Base-by-base conservation (phyloP, 169 alveolate species). In the Eimeria sp. region DNA sequence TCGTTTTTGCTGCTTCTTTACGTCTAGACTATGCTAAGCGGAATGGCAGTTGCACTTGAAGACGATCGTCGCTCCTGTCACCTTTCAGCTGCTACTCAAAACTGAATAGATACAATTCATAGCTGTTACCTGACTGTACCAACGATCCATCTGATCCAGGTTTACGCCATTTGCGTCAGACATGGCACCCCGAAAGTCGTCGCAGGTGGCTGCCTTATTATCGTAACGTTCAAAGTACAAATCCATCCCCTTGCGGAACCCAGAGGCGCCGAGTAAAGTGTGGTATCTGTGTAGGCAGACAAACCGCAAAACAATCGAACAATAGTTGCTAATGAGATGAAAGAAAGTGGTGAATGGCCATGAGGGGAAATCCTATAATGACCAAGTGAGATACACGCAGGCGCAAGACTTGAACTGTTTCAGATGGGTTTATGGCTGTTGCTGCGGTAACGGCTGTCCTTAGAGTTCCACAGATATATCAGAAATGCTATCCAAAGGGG, bases 131-230 rank as follows among this genome's bases (percentile, higher is more conserved):
- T 98, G 99, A 85, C 96, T 90, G 96, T 98, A 99, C 99, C 99
- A 99, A 58, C 98, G 97, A 89, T 98, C 99, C 90, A 98, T 98
- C 96, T 98, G 99, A 46, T 98, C 95, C 58, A 99, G 89, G 89
- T 98, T 98, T n/a, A 95, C 96, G 74, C 95, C 90, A 66, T 97
- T 98, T 49, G 98, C 98, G 58, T 97, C 98, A 33, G 98, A 99
- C 99, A 99, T 99, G 54, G 99, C 99, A 20, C 82, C 96, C 43
- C 99, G 97, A 96, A 99, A 99, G 97, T 99, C 99, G 95, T 99
- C 99, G 94, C 99, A 99, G 30, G 99, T 98, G 60, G 98, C 99
- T 20, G 99, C 99, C 85, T 97, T 97, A 25, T 98, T 98, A 97
- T 99, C 99, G 95, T 98, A 98, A 62, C 99, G 98, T 95, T 98